Conservation (phyloP, 2,329 filamentous ascomycete species). For the Venturia effusa region DNA sequence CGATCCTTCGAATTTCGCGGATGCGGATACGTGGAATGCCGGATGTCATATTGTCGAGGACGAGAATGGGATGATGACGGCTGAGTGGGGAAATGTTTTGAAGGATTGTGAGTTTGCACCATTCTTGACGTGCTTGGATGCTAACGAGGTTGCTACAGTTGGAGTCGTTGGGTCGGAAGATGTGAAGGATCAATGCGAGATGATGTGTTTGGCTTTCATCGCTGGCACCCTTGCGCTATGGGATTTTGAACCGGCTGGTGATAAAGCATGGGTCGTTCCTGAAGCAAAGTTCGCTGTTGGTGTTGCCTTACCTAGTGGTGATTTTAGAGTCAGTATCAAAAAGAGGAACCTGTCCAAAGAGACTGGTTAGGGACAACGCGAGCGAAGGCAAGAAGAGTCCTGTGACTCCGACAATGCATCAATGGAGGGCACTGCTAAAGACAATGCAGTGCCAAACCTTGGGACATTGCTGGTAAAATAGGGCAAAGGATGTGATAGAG, state of each 20-base stretch:
- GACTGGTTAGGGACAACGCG: background rate
- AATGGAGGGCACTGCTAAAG: too few relatives aligned
- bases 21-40: constrained; percentile 4
- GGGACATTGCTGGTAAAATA: too few relatives aligned
- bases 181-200: constrained; percentile 1
- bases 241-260: constrained; percentile 9
- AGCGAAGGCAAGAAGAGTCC: too few relatives aligned
- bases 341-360: constrained; percentile 4
- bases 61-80: background rate
- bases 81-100: background rate
- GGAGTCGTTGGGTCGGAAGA: background rate
- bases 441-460: too few relatives aligned
- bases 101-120: constrained; percentile 2
- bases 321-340: constrained; percentile 9
- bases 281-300: constrained; percentile 7
- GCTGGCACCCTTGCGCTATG: constrained; percentile 10
- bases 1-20: constrained; percentile 2
- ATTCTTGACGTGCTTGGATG: background rate
- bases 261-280: constrained; percentile 6
- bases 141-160: background rate
- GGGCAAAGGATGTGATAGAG: too few relatives aligned
- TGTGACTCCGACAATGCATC: too few relatives aligned
- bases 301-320: constrained; percentile 6
- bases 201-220: constrained; percentile 7
- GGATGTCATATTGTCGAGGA: constrained; percentile 1